Evolutionary conservation across 208 protist genomes (phyloP), one percentile per base, ranked within the genome.

Genomic region (Acanthamoeba royreba): DNA sequence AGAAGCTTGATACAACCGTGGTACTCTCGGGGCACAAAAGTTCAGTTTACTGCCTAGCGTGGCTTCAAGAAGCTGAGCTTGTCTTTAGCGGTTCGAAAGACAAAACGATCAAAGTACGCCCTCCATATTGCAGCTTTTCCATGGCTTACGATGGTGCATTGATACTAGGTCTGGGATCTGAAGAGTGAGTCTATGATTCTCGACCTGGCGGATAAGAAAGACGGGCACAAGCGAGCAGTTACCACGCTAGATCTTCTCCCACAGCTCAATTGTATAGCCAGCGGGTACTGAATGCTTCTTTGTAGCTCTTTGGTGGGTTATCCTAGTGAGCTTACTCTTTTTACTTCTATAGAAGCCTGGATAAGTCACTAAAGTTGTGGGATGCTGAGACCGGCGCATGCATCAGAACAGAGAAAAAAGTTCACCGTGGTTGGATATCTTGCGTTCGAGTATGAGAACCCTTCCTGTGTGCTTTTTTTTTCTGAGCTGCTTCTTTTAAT

Each of bases 81-180:
- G 33, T 66, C 13, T 89, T 89, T 49, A 89, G 81, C 55, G 81
- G 81, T 1, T 89, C 47, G 22, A 89, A 89, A 49, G 81, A 89
- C 55, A 61, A 66, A n/a, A 89, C 47, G 15, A 63, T 89, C 33
- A 89, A 89, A 49, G 81, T 89, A 58, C 15, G 25, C 38, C 3
- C 72, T n/a, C n/a, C 17, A 83, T 83, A 35, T 33, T 83, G 19
- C 5, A 1, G 72, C 35, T 83, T 1, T 46, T 40, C 72, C 28
- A 46, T 83, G 1, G 25, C n/a, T 83, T 35, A 33, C 25, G 3
- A 40, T 83, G 40, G 38, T 46, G 28, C 19, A 46, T 46, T 33
- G 25, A 35, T 43, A 3, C 31, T 35, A 83, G 72, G 31, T 83
- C 40, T 89, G 81, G 81, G 63, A 63, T 31, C 81, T 89, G 9